Evolutionary conservation across 371 early-diverging fungal species (phyloP).

Genomic region (Mucor ambiguus): DNA sequence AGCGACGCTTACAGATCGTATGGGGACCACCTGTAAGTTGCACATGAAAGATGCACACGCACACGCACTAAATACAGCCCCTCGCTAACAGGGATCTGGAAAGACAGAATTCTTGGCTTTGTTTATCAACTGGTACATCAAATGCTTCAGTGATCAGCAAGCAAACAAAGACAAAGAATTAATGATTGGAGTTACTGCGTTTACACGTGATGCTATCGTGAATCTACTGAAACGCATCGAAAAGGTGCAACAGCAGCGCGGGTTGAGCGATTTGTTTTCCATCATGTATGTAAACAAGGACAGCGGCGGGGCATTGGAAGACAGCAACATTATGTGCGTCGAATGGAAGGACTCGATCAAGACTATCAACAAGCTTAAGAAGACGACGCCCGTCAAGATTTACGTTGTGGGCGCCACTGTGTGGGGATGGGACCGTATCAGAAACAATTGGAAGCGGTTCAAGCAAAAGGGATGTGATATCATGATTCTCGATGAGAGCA

Average conservation of each 20-base stretch:
- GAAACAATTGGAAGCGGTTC: constrained; percentile 32
- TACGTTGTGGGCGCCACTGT: constrained; percentile 58
- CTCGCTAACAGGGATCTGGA: constrained; percentile 53
- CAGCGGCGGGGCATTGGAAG: neutral
- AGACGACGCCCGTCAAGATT: constrained; percentile 11
- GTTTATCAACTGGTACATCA: constrained; percentile 50
- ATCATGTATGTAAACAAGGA: constrained; percentile 15
- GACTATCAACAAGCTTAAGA: constrained; percentile 3
- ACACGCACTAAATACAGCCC: neutral
- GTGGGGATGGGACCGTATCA: constrained; percentile 55
- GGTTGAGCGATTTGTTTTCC: constrained; percentile 7
- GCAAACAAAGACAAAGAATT: constrained; percentile 23
- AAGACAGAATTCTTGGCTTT: constrained; percentile 61
- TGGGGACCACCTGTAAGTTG: constrained; percentile 64
- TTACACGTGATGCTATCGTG: constrained; percentile 55
- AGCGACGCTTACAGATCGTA: constrained; percentile 51
- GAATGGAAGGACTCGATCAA: constrained; percentile 12
- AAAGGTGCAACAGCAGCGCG: constrained; percentile 31
- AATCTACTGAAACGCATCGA: constrained; percentile 49
- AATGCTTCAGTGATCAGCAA: constrained; percentile 19
- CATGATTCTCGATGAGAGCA: constrained; percentile 64
- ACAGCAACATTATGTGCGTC: constrained; percentile 2
- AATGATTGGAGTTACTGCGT: constrained; percentile 59
- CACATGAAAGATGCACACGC: neutral
- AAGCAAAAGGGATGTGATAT: constrained; percentile 38